These are phyloP conservation scores for Coprinellus micaceus DNA, from an alignment of 768 basidiomycete genomes.

Conservation along the genomic window DNA sequence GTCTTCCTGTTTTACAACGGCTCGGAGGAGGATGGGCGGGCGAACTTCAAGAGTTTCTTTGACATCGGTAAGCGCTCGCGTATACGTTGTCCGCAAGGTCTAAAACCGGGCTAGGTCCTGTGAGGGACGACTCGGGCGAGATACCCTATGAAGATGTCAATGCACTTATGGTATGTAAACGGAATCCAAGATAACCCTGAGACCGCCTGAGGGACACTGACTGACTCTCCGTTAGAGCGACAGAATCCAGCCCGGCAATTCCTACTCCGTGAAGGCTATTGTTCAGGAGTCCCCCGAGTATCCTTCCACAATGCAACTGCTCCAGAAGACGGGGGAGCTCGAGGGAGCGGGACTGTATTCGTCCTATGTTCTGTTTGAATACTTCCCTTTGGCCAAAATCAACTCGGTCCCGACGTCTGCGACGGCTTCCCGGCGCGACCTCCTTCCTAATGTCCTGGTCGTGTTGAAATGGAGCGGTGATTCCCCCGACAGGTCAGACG, in stretches of 20 bases:
- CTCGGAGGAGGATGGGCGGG: constrained; percentile 43
- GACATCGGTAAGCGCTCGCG: constrained; percentile 40
- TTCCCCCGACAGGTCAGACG: constrained; percentile 1
- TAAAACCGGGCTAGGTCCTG: constrained; percentile 26
- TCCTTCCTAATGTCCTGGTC: constrained; percentile 29
- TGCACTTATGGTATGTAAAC: constrained; percentile 27
- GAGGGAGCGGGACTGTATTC: constrained; percentile 22
- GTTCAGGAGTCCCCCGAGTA: constrained; percentile 23
- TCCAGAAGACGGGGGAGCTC: constrained; percentile 23
- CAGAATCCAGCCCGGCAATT: constrained; percentile 29
- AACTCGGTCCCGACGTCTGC: constrained; percentile 26
- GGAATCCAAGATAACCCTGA: background rate
- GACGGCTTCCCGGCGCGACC: constrained; percentile 39
- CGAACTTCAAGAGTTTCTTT: constrained; percentile 41
- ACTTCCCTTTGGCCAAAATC: constrained; percentile 36
- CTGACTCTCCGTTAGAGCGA: constrained; percentile 30
- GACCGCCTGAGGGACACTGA: background rate
- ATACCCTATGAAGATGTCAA: constrained; percentile 47
- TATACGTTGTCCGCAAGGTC: constrained; percentile 2
- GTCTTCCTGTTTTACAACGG: constrained; percentile 47
- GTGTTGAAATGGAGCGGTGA: constrained; percentile 33
- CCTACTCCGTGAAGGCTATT: constrained; percentile 40
- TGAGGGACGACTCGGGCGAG: constrained; percentile 38
- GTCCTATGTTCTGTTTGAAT: constrained; percentile 28
- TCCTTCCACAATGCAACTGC: constrained; percentile 9